Base-by-base conservation (phyloP, 2,329 filamentous ascomycete genomes). In the Aspergillus sp. region DNA sequence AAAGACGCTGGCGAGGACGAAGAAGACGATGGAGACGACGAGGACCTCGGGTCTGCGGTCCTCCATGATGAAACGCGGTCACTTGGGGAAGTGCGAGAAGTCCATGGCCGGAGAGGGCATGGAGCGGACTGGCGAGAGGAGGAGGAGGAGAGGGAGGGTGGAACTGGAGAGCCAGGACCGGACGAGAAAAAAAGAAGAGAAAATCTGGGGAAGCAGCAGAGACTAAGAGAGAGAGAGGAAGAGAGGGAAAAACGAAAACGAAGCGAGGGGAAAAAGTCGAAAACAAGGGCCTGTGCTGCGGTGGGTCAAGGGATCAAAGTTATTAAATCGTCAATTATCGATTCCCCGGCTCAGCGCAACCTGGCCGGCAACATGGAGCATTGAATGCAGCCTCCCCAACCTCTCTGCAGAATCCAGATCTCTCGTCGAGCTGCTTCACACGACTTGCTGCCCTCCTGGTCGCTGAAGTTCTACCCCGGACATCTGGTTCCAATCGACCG, bases 1-100 rank as follows among this genome's bases (percentile, higher is more conserved):
- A 70, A 96, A 93, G 54, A 89, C 68, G 40, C 88, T 88, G 51
- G 90, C 86, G 52, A 93, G 73, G 20, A 82, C 82, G 61, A 93
- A 82, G 51, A 79, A 64, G 53, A 73, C 66, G 46, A 79, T 71
- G 12, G 77, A 78, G 51, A 79, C 77, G 24, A 71, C 74, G 56
- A 78, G 68, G 3, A 77, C 77, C 33, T 66, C 66, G 37, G 70
- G 69, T 54, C 68, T 70, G 62, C 75, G 73, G 54, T 68, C 66
- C 19, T 69, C 57, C 71, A 75, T 75, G 17, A 51, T 67, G 65
- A 46, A 50, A 58, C 30, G 41, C 27, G 46, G 48, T 58, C 51
- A 54, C 40, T 54, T 41, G 51, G 47, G 54, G 41, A 49, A 58
- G 45, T 54, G 51, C 24, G 46, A 47, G 56, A 58, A 58, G 40